Percentiles rank a stretch among this genome's conserved stretches.
phyloP scores from a whole-genome alignment of 768 basidiomycete genomes.

The Tubosaeta sp. region DNA sequence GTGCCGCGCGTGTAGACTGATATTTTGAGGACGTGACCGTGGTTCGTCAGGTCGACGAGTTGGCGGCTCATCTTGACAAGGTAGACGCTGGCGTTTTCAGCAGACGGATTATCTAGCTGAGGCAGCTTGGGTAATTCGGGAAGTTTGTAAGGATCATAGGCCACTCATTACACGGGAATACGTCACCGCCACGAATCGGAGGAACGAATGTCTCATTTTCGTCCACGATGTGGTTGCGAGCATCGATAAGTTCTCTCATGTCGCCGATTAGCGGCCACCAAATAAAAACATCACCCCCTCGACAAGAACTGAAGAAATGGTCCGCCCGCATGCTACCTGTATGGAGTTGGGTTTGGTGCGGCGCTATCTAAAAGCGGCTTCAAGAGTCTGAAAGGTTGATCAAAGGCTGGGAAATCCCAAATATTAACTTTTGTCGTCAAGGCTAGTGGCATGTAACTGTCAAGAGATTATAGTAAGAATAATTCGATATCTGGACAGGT shows the following conservation, averaged over 20 bases:
- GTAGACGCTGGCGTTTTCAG: conserved; percentile 33
- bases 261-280: conserved; percentile 64
- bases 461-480: conserved; percentile 10
- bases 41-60: conserved; percentile 75
- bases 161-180: conserved; percentile 63
- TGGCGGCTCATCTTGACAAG: conserved; percentile 72
- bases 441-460: conserved; percentile 64
- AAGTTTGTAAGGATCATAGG: conserved; percentile 50
- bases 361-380: conserved; percentile 37
- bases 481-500: background rate
- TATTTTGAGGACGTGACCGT: conserved; percentile 73
- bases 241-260: conserved; percentile 35
- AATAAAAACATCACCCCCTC: conserved; percentile 64
- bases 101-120: conserved; percentile 30
- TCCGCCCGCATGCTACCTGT: conserved; percentile 81
- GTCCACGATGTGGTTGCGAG: conserved; percentile 46
- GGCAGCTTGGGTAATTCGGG: conserved; percentile 63
- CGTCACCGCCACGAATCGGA: conserved; percentile 32
- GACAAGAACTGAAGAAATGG: conserved; percentile 67
- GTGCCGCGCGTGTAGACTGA: conserved; percentile 40
- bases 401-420: conserved; percentile 78
- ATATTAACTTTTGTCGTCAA: conserved; percentile 57
- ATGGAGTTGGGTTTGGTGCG: conserved; percentile 45
- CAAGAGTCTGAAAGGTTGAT: conserved; percentile 63
- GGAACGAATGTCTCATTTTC: conserved; percentile 28